Conservation (phyloP, 2,329 filamentous ascomycete genomes). For the Pestalotiopsis sp. region DNA sequence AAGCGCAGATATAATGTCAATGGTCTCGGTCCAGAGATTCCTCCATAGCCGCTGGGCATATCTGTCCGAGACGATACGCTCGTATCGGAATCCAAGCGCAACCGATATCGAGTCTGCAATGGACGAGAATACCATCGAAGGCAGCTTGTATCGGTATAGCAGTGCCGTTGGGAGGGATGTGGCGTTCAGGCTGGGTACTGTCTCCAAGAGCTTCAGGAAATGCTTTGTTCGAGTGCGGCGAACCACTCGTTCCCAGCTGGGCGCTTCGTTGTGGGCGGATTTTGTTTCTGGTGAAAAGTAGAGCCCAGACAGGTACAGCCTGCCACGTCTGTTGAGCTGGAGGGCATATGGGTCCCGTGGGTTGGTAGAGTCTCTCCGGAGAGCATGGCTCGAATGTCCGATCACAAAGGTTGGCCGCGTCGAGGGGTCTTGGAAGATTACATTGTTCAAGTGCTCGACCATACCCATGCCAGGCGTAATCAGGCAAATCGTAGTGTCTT, state of each 20-base stretch:
- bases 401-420: constrained; percentile 76
- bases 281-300: constrained; percentile 2
- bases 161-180: constrained; percentile 58
- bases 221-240: constrained; percentile 40
- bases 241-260: constrained; percentile 6
- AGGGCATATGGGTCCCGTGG: constrained; percentile 29
- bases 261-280: background rate
- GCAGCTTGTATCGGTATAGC: constrained; percentile 74
- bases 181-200: constrained; percentile 63
- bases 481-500: constrained; percentile 72
- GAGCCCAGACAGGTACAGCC: constrained; percentile 35
- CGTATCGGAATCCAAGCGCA: constrained; percentile 75
- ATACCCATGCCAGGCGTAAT: constrained; percentile 83
- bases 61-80: constrained; percentile 68
- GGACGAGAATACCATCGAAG: constrained; percentile 74
- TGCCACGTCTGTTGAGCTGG: constrained; percentile 34
- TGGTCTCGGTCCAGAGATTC: constrained; percentile 73
- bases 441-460: constrained; percentile 73
- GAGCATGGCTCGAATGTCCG: constrained; percentile 57
- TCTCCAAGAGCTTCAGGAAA: constrained; percentile 64
- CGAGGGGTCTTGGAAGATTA: constrained; percentile 67
- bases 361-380: constrained; percentile 38
- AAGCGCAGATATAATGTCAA: constrained; percentile 68
- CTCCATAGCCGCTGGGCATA: constrained; percentile 67
- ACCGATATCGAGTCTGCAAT: constrained; percentile 82